A percentile compares a stretch with the other conserved stretches of the same genome.
Conservation (phyloP, 192 early-diverging fungal species). For the Dispira simplex region DNA sequence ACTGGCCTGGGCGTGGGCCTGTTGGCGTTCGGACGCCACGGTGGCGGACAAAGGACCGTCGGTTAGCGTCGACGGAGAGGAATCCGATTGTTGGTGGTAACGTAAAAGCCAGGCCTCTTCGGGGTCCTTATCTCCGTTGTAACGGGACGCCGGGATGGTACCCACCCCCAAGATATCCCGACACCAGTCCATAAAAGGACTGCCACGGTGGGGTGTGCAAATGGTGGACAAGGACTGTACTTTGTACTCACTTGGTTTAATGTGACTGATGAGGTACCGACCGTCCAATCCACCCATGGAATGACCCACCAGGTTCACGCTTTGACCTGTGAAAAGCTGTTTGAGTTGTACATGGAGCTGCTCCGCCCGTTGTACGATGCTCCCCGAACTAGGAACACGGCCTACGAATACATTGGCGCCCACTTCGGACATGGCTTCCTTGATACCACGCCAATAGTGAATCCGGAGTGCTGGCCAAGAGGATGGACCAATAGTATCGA, state of each 20-base stretch:
- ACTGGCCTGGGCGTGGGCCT: constrained; percentile 14
- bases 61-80: constrained; percentile 14
- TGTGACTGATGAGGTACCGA: constrained; percentile 78
- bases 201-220: constrained; percentile 87
- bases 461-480: constrained; percentile 65
- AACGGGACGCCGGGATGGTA: constrained; percentile 22
- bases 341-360: constrained; percentile 53
- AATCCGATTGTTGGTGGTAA: constrained; percentile 11
- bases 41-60: constrained; percentile 15
- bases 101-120: constrained; percentile 1
- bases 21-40: constrained; percentile 19
- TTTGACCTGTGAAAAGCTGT: constrained; percentile 20
- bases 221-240: constrained; percentile 79
- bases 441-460: constrained; percentile 73
- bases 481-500: constrained; percentile 68
- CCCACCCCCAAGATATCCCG: constrained; percentile 75
- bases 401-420: constrained; percentile 73
- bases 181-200: constrained; percentile 89
- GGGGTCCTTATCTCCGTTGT: constrained; percentile 4
- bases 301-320: constrained; percentile 81
- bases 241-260: constrained; percentile 46
- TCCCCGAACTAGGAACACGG: constrained; percentile 56
- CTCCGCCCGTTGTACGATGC: constrained; percentile 58
- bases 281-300: constrained; percentile 95
- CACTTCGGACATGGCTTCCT: constrained; percentile 53